A percentile compares a stretch with the other conserved stretches of the same genome.
These are phyloP conservation scores for Coemansia sp. DNA, from an alignment of 192 early-diverging fungal genomes.

Conservation along the genomic window DNA sequence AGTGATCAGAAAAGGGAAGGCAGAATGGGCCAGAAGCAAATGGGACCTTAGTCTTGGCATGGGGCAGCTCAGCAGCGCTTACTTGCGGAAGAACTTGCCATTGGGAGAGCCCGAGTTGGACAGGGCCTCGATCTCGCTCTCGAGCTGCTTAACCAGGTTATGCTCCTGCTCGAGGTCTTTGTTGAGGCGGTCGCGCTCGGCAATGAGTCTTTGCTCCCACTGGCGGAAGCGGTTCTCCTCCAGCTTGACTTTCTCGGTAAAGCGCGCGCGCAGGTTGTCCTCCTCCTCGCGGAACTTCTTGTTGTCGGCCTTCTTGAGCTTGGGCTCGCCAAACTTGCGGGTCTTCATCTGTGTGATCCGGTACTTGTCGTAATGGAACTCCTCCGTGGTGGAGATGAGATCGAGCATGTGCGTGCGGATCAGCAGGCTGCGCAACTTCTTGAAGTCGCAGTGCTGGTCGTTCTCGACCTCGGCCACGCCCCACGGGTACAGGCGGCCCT, in stretches of 20 bases:
- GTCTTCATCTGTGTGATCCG: slow-evolving; percentile 84
- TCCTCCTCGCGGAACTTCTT: slow-evolving; percentile 98
- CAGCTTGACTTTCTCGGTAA: slow-evolving; percentile 95
- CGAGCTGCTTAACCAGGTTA: slow-evolving; percentile 87
- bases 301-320: slow-evolving; percentile 77
- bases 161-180: slow-evolving; percentile 97
- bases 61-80: background rate
- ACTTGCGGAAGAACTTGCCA: slow-evolving; percentile 56
- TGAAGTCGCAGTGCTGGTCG: slow-evolving; percentile 97
- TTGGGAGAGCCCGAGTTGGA: slow-evolving; percentile 47
- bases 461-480: slow-evolving; percentile 99
- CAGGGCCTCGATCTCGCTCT: slow-evolving; percentile 69
- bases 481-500: slow-evolving; percentile 97
- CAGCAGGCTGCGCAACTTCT: slow-evolving; percentile 92
- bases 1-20: no score
- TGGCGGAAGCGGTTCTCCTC: slow-evolving; percentile 98
- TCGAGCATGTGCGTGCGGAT: slow-evolving; percentile 98
- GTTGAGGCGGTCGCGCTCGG: slow-evolving; percentile 97
- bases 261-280: slow-evolving; percentile 89
- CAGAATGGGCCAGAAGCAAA: no score
- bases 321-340: slow-evolving; percentile 83
- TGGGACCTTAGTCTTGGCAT: no score
- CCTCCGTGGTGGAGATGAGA: slow-evolving; percentile 90
- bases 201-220: slow-evolving; percentile 94
- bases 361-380: slow-evolving; percentile 93